phyloP scores from a whole-genome alignment of 129 eudicot species.

The Tagetes patula region DNA sequence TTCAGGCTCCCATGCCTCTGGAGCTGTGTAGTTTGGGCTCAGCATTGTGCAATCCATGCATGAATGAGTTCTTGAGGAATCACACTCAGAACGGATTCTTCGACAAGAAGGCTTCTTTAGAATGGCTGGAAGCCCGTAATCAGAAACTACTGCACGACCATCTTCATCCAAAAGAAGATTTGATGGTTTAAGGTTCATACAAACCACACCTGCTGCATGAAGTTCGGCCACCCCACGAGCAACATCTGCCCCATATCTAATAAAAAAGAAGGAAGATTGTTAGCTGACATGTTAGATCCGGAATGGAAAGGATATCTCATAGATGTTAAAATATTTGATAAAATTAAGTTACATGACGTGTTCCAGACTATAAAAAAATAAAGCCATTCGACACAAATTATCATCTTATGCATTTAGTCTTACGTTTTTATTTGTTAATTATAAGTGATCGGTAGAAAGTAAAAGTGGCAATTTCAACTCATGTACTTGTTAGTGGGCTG shows the following conservation, averaged over 20 bases:
- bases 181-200: slow-evolving; percentile 95
- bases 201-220: slow-evolving; percentile 96
- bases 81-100: slow-evolving; percentile 75
- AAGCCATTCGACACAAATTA: background rate
- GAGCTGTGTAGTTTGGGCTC: slow-evolving; percentile 95
- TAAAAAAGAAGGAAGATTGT: slow-evolving; percentile 16
- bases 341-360: background rate
- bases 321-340: background rate
- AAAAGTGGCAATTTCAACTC: background rate
- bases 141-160: slow-evolving; percentile 95
- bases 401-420: slow-evolving; percentile 14
- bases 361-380: background rate
- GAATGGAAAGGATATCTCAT: background rate
- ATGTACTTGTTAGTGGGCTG: background rate
- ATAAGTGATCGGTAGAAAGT: background rate
- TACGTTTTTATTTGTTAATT: background rate
- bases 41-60: slow-evolving; percentile 99
- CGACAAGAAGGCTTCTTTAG: slow-evolving; percentile 77
- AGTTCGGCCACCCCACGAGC: slow-evolving; percentile 99
- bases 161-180: slow-evolving; percentile 88
- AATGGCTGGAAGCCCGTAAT: slow-evolving; percentile 96
- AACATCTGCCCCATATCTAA: slow-evolving; percentile 94
- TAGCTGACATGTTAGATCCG: slow-evolving; percentile 21
- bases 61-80: slow-evolving; percentile 80
- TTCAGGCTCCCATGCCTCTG: slow-evolving; percentile 98